Conservation (phyloP, 1,139 yeast genomes). For the Citeromyces hawaiiensis region DNA sequence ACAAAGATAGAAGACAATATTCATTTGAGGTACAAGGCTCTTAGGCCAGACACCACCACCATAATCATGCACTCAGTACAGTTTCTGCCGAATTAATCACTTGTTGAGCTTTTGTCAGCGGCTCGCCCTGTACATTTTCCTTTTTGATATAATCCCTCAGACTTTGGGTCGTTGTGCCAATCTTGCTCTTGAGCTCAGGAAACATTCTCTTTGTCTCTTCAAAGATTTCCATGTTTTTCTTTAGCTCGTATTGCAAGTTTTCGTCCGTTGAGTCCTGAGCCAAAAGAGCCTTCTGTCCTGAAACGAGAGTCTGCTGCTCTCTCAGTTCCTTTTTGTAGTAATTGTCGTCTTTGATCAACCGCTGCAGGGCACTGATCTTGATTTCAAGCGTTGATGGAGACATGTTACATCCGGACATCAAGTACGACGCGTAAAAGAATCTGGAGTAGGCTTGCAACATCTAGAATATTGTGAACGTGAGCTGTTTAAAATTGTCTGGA, state of each 20-base stretch:
- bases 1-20: too few species aligned
- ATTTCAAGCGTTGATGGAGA: constrained; percentile 69
- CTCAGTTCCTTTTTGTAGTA: constrained; percentile 51
- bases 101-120: constrained; percentile 13
- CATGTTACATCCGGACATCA: constrained; percentile 23
- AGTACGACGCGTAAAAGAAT: background rate
- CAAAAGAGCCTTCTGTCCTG: constrained; percentile 23
- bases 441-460: too few species aligned
- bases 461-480: too few species aligned
- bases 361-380: constrained; percentile 58
- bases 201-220: constrained; percentile 16
- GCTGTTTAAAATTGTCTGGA: too few species aligned
- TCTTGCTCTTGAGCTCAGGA: constrained; percentile 13
- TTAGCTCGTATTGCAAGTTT: constrained; percentile 43
- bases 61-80: constrained; percentile 52
- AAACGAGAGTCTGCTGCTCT: constrained; percentile 43
- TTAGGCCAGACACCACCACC: too few species aligned
- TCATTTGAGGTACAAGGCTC: too few species aligned
- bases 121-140: background rate
- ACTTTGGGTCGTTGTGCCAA: constrained; percentile 10
- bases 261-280: constrained; percentile 27
- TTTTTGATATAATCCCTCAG: constrained; percentile 9
- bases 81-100: constrained; percentile 60
- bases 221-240: constrained; percentile 30
- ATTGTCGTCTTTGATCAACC: constrained; percentile 61